These are phyloP conservation scores for Mycena floridula DNA, from an alignment of 768 basidiomycete species.

Conservation along the genomic window DNA sequence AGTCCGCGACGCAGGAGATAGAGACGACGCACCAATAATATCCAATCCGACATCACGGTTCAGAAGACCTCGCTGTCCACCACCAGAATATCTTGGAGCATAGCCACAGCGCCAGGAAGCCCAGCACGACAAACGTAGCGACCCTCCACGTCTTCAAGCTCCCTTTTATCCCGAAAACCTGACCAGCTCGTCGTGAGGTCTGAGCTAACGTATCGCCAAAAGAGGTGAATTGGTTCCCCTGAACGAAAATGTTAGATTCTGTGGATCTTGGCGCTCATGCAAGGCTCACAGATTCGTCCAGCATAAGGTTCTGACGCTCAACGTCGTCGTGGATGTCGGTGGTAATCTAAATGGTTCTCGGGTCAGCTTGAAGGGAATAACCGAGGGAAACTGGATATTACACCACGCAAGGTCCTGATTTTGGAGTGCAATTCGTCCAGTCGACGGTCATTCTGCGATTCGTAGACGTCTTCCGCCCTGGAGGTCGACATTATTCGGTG, in stretches of 20 bases:
- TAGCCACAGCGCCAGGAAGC: slow-evolving; percentile 54
- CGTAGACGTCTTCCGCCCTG: slow-evolving; percentile 67
- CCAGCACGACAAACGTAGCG: slow-evolving; percentile 50
- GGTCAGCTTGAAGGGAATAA: not conserved
- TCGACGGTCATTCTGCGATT: slow-evolving; percentile 79
- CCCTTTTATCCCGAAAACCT: slow-evolving; percentile 70
- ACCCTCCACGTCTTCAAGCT: slow-evolving; percentile 66
- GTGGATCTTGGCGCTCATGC: not conserved
- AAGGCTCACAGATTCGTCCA: slow-evolving; percentile 66
- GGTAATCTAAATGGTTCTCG: slow-evolving; percentile 53
- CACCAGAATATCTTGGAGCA: slow-evolving; percentile 42
- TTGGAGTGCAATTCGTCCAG: slow-evolving; percentile 84
- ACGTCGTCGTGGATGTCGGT: slow-evolving; percentile 83
- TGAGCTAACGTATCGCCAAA: slow-evolving; percentile 59
- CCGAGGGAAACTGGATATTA: slow-evolving; percentile 27
- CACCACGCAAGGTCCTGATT: slow-evolving; percentile 75
- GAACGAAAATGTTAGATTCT: slow-evolving; percentile 1
- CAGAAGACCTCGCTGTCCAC: slow-evolving; percentile 27
- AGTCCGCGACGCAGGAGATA: no score
- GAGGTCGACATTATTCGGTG: no score
- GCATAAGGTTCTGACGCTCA: slow-evolving; percentile 72
- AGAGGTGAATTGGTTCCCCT: slow-evolving; percentile 64
- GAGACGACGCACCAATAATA: no score
- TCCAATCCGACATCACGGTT: not conserved
- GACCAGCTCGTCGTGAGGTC: slow-evolving; percentile 62